These are phyloP conservation scores for Boletus patriciae DNA, from an alignment of 768 basidiomycete genomes.

Conservation along the genomic window DNA sequence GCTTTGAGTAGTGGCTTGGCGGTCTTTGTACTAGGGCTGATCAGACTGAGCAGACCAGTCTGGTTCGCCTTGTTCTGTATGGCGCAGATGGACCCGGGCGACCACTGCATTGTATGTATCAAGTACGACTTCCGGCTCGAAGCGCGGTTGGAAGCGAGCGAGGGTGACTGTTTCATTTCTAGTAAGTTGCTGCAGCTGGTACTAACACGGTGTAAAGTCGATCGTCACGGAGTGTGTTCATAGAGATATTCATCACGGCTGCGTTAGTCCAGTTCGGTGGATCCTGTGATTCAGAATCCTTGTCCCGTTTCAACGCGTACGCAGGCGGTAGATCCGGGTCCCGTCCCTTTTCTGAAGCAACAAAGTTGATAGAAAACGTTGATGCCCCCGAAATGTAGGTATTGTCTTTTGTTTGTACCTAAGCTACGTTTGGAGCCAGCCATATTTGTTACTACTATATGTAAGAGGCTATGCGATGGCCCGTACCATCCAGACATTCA, in stretches of 20 bases:
- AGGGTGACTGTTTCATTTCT: constrained; percentile 7
- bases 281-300: no score
- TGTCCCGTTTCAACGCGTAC: no score
- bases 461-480: no score
- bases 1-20: not conserved
- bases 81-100: constrained; percentile 56
- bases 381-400: no score
- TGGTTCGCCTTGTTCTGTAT: constrained; percentile 58
- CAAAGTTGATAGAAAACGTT: no score
- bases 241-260: constrained; percentile 69
- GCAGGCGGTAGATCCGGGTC: no score
- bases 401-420: no score
- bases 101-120: constrained; percentile 55
- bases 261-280: constrained; percentile 39
- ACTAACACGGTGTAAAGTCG: constrained; percentile 48
- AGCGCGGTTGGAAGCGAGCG: constrained; percentile 9
- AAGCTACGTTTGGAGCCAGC: no score
- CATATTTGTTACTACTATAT: no score
- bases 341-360: no score
- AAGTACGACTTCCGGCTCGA: constrained; percentile 38
- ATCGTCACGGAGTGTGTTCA: constrained; percentile 66
- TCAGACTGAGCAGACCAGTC: no score
- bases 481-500: no score
- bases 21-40: constrained; percentile 6
- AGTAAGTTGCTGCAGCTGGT: constrained; percentile 45